Evolutionary conservation across 1,139 yeast species (phyloP), one percentile per base, ranked within the genome.

Genomic region (Eremothecium gossypii): DNA sequence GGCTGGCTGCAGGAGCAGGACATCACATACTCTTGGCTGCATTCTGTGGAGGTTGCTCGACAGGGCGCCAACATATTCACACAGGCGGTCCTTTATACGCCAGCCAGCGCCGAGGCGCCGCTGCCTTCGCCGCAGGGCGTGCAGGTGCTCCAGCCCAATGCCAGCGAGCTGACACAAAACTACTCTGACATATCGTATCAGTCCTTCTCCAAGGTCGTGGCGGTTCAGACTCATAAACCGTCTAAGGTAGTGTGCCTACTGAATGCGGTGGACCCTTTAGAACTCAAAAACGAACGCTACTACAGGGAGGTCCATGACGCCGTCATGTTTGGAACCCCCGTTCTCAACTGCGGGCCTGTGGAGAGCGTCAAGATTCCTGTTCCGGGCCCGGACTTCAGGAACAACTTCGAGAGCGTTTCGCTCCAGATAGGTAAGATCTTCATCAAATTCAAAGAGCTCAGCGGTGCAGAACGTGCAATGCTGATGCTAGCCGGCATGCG

Each of bases 381-480:
- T 49, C 91, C 91, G 0, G 70, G 71, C 2, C 68, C 70, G 27
- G 77, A 73, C 33, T 73, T 63, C 45, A 63, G 68, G 36, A 58
- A 66, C 33, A 61, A 59, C 33, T 64, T 49, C 70, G 76, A 58
- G 62, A 71, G 52, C 55, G 37, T 67, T 1, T 54, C 57, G 8
- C 59, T 61, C 1, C 86, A 85, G 3, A 73, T 81, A 33, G 96
- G 96, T 0, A 80, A 76, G 51, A 70, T 84, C 0, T 86, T 70
- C 57, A 75, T 84, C 32, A 79, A 81, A 59, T 86, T 81, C 60
- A 71, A 68, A 2, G 67, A 68, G 12, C 65, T 68, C 4, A 71
- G 71, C 2, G 63, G 65, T 7, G 83, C 95, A 3, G 61, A 67
- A 26, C 61, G 65, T 17, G 93, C 93, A 1, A 69, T 80, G 40